Evolutionary conservation across 768 basidiomycete genomes (phyloP), one percentile per base, ranked within the genome.

Genomic region (Calocybe cyanea): DNA sequence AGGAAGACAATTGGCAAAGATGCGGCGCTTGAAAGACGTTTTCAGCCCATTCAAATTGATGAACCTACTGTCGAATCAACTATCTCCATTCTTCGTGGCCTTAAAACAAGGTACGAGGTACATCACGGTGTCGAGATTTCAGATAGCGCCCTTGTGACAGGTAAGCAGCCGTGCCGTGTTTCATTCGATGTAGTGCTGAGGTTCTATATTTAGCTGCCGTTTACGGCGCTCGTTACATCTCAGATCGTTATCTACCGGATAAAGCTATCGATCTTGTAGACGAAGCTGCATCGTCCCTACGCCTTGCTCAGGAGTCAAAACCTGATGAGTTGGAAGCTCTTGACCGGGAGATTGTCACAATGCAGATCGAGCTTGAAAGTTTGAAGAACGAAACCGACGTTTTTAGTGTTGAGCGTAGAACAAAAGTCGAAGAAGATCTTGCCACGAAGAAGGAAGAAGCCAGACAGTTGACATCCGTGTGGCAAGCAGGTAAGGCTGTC

Each of bases 91-190:
- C 74, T 95, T 0, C 85, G 91, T 15, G 92, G 92, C 7, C 70
- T 94, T 25, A 92, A 92, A 58, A 61, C 85, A 0, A 73, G 82
- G 33, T 93, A 94, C 55, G 92, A 95, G 54, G 89, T 92, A 1
- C 92, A 96, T 57, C 92, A 94, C 50, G 92, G 92, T 23, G 92
- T 96, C 1, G 88, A 90, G 58, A 93, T 96, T 45, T 81, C 89
- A 1, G 92, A 96, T 57, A 75, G 77, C 11, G 90, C 92, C 2
- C 71, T 96, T 3, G 92, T 96, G 10, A 94, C 91, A 3, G 85
- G 85, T 83, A 41, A 11, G 71, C 60, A 13, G 43, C 6, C 15
- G 3, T 41, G 14, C 7, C 19, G 17, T 32, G 18, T n/a, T 13
- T 19, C 25, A 8, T 35, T 9, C 24, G 41, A 14, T n/a, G 34